A percentile compares a stretch with the other conserved stretches of the same genome.
phyloP scores from a whole-genome alignment of 768 basidiomycete genomes.

The Cystobasidium tubakii region DNA sequence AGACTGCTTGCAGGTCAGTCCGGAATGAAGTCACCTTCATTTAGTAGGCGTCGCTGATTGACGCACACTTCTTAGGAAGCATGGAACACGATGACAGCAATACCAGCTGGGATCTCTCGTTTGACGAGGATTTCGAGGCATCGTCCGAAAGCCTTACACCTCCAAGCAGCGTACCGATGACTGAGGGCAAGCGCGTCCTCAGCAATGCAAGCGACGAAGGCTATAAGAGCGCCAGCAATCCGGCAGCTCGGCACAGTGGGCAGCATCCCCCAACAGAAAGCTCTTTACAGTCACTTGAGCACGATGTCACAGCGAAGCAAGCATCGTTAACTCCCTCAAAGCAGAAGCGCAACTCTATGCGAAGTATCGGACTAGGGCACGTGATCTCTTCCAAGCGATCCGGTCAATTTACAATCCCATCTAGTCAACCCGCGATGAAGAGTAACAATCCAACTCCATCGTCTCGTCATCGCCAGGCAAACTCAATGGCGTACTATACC shows the following conservation, averaged over 20 bases:
- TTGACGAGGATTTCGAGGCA: background rate
- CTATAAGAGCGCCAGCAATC: conserved; percentile 8
- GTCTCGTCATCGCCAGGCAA: background rate
- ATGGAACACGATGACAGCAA: background rate
- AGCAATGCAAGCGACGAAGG: conserved; percentile 10
- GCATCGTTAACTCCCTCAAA: background rate
- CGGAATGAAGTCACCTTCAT: background rate
- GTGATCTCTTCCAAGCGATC: too few species aligned
- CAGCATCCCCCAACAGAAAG: background rate
- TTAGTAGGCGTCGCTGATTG: background rate
- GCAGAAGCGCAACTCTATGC: background rate
- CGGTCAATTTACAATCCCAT: too few species aligned
- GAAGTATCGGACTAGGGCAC: background rate
- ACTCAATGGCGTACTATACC: background rate
- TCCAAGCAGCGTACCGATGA: background rate
- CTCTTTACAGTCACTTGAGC: background rate
- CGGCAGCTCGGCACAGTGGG: background rate
- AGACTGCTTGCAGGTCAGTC: too few species aligned
- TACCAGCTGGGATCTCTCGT: conserved; percentile 5
- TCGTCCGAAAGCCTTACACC: background rate
- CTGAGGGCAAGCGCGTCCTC: background rate
- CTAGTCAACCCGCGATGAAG: too few species aligned
- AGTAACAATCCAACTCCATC: background rate
- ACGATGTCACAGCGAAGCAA: background rate
- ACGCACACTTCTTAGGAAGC: background rate